Percentiles rank a stretch among this genome's conserved stretches.
Conservation (phyloP, 2,329 filamentous ascomycete species). For the Davidsoniella eucalypti region DNA sequence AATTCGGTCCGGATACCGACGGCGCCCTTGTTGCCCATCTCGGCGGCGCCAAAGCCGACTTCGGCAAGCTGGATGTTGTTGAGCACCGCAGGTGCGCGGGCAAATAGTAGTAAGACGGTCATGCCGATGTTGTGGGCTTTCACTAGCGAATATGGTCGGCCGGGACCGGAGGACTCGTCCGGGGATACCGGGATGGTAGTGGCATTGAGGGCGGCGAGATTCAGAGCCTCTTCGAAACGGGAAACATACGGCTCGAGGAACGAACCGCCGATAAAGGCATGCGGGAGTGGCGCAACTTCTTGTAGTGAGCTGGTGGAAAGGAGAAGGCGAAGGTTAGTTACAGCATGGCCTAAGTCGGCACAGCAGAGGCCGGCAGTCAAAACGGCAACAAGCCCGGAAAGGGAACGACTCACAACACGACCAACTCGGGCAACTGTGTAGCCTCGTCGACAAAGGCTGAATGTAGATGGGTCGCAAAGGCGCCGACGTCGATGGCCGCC, state of each 20-base stretch:
- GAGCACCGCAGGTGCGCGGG: constrained; percentile 44
- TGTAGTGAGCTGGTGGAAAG: constrained; percentile 52
- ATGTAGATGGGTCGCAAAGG: constrained; percentile 58
- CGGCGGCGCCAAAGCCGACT: constrained; percentile 66
- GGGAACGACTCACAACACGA: constrained; percentile 35
- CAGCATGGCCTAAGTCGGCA: neutral
- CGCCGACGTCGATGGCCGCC: constrained; percentile 46
- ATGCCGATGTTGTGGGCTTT: constrained; percentile 65
- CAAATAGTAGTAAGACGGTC: constrained; percentile 79
- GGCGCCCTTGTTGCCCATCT: constrained; percentile 93
- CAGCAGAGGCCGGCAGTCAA: neutral
- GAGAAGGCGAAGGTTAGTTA: neutral
- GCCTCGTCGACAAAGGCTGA: constrained; percentile 35
- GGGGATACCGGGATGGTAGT: constrained; percentile 16
- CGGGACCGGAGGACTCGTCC: constrained; percentile 11
- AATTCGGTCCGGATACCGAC: constrained; percentile 62
- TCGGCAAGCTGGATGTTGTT: constrained; percentile 57
- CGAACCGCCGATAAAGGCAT: constrained; percentile 72
- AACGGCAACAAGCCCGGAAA: neutral
- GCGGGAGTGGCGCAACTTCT: constrained; percentile 71
- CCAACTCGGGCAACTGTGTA: constrained; percentile 32
- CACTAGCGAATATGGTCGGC: constrained; percentile 49
- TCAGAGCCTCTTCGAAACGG: constrained; percentile 53
- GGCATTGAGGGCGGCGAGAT: constrained; percentile 41
- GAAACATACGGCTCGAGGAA: constrained; percentile 62